Evolutionary conservation across 108 stramenopile genomes (phyloP).

Genomic region (Mediolabrus comicus): DNA sequence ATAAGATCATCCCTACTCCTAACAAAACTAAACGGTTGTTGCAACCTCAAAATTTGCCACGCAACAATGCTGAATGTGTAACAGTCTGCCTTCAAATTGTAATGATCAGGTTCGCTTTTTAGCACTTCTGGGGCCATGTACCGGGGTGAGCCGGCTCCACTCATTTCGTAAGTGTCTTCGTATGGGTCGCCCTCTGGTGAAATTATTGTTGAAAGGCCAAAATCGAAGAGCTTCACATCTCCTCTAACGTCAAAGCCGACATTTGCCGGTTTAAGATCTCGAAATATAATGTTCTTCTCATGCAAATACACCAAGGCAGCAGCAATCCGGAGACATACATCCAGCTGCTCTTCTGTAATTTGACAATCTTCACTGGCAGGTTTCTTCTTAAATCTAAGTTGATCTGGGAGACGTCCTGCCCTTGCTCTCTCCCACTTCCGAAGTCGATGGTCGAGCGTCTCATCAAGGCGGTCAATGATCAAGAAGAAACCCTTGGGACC

Average conservation of each 20-base stretch:
- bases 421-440: slow-evolving; percentile 8
- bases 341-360: slow-evolving; percentile 4
- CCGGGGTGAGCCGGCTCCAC: slow-evolving; percentile 54
- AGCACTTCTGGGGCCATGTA: slow-evolving; percentile 86
- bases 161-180: slow-evolving; percentile 45
- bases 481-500: slow-evolving; percentile 35
- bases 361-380: not conserved
- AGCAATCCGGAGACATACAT: slow-evolving; percentile 13
- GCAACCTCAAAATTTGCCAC: slow-evolving; percentile 58
- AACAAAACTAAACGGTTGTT: slow-evolving; percentile 40
- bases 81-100: slow-evolving; percentile 68
- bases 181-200: not conserved
- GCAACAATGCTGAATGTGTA: slow-evolving; percentile 62
- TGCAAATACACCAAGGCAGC: slow-evolving; percentile 18
- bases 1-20: not conserved
- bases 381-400: not conserved
- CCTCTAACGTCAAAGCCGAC: slow-evolving; percentile 27
- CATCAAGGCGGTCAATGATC: slow-evolving; percentile 51
- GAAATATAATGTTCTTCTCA: slow-evolving; percentile 21
- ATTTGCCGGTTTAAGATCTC: slow-evolving; percentile 26
- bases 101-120: slow-evolving; percentile 26
- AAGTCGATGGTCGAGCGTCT: slow-evolving; percentile 43
- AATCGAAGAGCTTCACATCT: slow-evolving; percentile 57
- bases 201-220: slow-evolving; percentile 47
- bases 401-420: not conserved